Conservation (phyloP, 495 filamentous ascomycete species). For the Trichocladium uniseriatum region DNA sequence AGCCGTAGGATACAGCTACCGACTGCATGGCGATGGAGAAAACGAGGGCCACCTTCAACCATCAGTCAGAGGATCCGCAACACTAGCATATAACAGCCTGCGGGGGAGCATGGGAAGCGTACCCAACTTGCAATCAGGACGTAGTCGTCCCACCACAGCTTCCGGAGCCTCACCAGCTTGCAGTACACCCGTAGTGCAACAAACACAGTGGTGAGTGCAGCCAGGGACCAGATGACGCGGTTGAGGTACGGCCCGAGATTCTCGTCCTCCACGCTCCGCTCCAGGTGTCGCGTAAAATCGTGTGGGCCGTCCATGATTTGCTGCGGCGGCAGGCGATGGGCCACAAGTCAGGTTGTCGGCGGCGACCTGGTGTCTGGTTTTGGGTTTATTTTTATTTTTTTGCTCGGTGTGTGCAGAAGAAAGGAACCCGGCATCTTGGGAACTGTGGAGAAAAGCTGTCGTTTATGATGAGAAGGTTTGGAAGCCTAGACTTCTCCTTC, state of each 20-base stretch:
- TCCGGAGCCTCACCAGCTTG: slow-evolving; percentile 17
- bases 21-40: not conserved
- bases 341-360: too few species aligned
- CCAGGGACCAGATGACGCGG: slow-evolving; percentile 2
- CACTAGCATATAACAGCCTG: not conserved
- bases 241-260: not conserved
- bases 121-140: slow-evolving; percentile 21
- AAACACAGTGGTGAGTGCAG: slow-evolving; percentile 12
- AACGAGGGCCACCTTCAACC: not conserved
- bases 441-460: too few species aligned
- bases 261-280: too few species aligned
- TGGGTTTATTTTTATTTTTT: too few species aligned
- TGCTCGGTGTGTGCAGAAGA: too few species aligned
- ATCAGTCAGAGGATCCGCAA: not conserved
- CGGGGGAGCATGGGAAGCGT: not conserved
- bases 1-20: slow-evolving; percentile 14
- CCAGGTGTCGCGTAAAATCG: too few species aligned
- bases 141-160: slow-evolving; percentile 27
- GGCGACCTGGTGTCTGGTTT: too few species aligned
- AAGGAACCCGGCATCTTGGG: too few species aligned
- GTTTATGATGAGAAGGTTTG: too few species aligned
- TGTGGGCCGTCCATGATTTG: too few species aligned
- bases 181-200: slow-evolving; percentile 23
- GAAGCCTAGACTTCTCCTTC: too few species aligned
- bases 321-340: too few species aligned